A percentile compares a stretch with the other conserved stretches of the same genome.
Conservation (phyloP, 2,329 filamentous ascomycete genomes). For the Neofusicoccum umdonicola region DNA sequence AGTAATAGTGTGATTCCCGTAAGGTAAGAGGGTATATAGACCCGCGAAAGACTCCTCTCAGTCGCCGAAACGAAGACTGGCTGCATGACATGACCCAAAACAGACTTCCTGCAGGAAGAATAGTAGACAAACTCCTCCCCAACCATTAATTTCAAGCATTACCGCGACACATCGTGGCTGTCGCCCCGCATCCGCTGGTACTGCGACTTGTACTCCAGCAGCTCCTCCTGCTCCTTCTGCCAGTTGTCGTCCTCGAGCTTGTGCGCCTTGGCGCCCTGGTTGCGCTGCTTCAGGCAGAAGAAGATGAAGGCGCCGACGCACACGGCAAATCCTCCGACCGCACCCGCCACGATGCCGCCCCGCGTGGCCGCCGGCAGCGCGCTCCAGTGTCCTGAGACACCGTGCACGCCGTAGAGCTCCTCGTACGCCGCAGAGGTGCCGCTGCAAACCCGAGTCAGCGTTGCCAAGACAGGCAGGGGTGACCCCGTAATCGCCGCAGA, state of each 20-base stretch:
- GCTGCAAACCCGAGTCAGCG: slow-evolving; percentile 19
- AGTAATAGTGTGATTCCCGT: background rate
- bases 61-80: background rate
- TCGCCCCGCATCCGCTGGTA: slow-evolving; percentile 10
- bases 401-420: slow-evolving; percentile 35
- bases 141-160: background rate
- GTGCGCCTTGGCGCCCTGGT: slow-evolving; percentile 34
- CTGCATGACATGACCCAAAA: slow-evolving; percentile 13
- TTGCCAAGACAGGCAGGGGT: background rate
- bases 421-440: slow-evolving; percentile 37
- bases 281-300: slow-evolving; percentile 41
- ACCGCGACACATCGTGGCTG: slow-evolving; percentile 9
- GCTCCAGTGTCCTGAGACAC: slow-evolving; percentile 34
- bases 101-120: slow-evolving; percentile 7
- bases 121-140: slow-evolving; percentile 14
- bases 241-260: slow-evolving; percentile 31
- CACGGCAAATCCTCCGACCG: slow-evolving; percentile 29
- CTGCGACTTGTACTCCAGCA: slow-evolving; percentile 19
- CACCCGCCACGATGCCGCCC: slow-evolving; percentile 29
- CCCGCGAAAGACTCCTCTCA: slow-evolving; percentile 15
- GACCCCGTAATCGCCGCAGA: background rate
- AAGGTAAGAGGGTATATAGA: slow-evolving; percentile 14
- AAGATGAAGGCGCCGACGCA: slow-evolving; percentile 29
- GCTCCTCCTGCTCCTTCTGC: slow-evolving; percentile 31
- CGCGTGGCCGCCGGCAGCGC: slow-evolving; percentile 33